Evolutionary conservation across 164 flowering plant species (phyloP), one percentile per base, ranked within the genome.

Genomic region (Pachysandra terminalis): DNA sequence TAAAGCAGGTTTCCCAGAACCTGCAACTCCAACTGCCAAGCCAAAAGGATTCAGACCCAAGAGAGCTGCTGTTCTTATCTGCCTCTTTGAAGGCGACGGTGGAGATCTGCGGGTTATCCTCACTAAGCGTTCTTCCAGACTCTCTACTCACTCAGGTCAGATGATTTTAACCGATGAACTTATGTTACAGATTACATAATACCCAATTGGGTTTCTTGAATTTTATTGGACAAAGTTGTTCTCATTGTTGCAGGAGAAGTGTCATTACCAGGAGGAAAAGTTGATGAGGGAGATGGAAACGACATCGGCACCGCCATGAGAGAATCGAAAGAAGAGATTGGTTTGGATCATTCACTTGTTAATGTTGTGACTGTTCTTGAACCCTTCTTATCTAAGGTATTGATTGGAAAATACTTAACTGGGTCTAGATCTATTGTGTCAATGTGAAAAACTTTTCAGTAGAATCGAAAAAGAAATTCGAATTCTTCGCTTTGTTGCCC

Each of bases 281-380:
- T 82, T 24, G 98, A 93, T n/a, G 98, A 90, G 61, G 85, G 87
- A 9, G 98, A 94, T 72, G 78, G 72, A 24, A 85, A 84, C 69
- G 96, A 92, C 80, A 77, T 63, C 3, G 83, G 73, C 27, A 92
- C 98, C 0, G 97, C 98, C 0, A 79, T 77, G n/a, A 87, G 97
- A 35, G 98, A 95, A 75, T 96, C 98, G 5, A 74, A 86, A 28
- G 98, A 95, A 77, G 98, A 95, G 81, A 95, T 92, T 58, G 97
- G 97, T 14, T 79, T 95, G 80, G 97, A 92, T 48, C 96, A 94
- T 68, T 83, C 91, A 10, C 88, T 86, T 63, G 98, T 95, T 19
- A 68, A 81, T 70, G 85, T 89, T 69, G 91, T 90, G 5, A 78
- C 94, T 63, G 73, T 76, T 64, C 91, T 95, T 55, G 90, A 92